phyloP scores from a whole-genome alignment of 202 grass and related monocot genomes.

The Setaria viridis region DNA sequence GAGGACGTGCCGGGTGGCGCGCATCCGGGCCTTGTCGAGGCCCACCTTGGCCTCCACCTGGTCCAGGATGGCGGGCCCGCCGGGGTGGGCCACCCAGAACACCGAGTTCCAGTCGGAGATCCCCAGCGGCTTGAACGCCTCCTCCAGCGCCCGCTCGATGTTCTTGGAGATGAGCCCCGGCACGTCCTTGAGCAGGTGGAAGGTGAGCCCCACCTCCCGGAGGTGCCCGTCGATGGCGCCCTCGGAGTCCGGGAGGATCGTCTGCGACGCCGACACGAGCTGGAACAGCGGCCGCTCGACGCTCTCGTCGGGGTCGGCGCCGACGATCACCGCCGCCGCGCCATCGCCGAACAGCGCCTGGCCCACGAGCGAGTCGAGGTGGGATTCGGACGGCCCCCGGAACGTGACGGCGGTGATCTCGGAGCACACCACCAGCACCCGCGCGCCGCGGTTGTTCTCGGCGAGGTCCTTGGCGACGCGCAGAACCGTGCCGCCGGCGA shows the following conservation, averaged over 20 bases:
- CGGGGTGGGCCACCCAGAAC: slow-evolving; percentile 70
- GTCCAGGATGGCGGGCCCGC: slow-evolving; percentile 61
- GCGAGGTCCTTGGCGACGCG: slow-evolving; percentile 76
- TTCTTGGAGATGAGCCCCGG: slow-evolving; percentile 80
- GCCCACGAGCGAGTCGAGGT: slow-evolving; percentile 77
- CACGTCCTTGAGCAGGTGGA: slow-evolving; percentile 81
- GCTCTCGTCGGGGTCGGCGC: slow-evolving; percentile 58
- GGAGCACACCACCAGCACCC: slow-evolving; percentile 67
- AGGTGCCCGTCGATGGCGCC: slow-evolving; percentile 81
- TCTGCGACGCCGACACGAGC: slow-evolving; percentile 67
- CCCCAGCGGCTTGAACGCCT: slow-evolving; percentile 49
- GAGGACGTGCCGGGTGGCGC: slow-evolving; percentile 62
- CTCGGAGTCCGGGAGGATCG: slow-evolving; percentile 72
- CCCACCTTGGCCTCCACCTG: slow-evolving; percentile 71
- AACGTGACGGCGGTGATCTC: slow-evolving; percentile 84
- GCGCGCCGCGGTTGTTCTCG: slow-evolving; percentile 74
- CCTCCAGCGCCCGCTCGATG: slow-evolving; percentile 56
- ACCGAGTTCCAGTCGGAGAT: slow-evolving; percentile 57
- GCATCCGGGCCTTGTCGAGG: slow-evolving; percentile 65
- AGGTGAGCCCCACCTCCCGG: slow-evolving; percentile 73
- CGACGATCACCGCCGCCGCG: slow-evolving; percentile 59
- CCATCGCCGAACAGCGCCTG: slow-evolving; percentile 85
- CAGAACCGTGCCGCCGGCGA: slow-evolving; percentile 74
- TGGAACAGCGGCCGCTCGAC: slow-evolving; percentile 68
- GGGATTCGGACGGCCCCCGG: slow-evolving; percentile 54